A percentile compares a stretch with the other conserved stretches of the same genome.
Evolutionary conservation across 225 moss, liverwort and hornwort genomes (phyloP).

Genomic region (Antitrichia curtipendula): DNA sequence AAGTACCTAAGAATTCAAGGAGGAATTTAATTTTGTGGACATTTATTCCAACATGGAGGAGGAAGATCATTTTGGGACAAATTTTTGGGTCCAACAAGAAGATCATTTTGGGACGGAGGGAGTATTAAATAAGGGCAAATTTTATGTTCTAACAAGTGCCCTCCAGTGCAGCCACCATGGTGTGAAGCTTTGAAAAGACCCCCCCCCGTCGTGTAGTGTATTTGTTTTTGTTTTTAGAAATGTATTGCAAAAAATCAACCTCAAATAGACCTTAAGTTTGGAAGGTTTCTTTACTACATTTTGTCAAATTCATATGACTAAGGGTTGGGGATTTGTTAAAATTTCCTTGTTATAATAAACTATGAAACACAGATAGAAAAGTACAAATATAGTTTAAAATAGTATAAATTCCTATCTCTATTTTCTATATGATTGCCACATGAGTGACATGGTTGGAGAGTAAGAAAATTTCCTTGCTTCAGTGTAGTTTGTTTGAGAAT

Average conservation of each 20-base stretch:
- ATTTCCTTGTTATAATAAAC: background rate
- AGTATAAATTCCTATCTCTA: too few relatives aligned
- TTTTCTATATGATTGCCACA: rapidly evolving
- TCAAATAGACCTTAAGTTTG: too few relatives aligned
- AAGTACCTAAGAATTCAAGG: too few relatives aligned
- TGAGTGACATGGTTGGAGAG: background rate
- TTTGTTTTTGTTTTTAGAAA: too few relatives aligned
- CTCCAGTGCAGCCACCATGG: background rate
- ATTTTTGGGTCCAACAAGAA: too few relatives aligned
- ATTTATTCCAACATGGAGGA: too few relatives aligned
- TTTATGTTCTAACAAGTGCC: background rate
- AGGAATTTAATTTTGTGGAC: too few relatives aligned
- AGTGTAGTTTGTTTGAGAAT: rapidly evolving
- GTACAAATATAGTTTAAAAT: too few relatives aligned
- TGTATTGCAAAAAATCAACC: background rate
- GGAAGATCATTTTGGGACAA: too few relatives aligned
- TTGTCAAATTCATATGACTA: rapidly evolving
- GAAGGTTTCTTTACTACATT: background rate
- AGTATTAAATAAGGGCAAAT: slow-evolving; percentile 1
- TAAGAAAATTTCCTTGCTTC: background rate
- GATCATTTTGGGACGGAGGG: too few relatives aligned
- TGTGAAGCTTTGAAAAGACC: background rate
- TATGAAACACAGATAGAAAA: background rate
- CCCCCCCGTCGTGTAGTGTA: background rate
- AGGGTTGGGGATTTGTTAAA: background rate